Base-by-base conservation (phyloP, 1,284 basidiomycete genomes). In the Cryptococcus sp. region DNA sequence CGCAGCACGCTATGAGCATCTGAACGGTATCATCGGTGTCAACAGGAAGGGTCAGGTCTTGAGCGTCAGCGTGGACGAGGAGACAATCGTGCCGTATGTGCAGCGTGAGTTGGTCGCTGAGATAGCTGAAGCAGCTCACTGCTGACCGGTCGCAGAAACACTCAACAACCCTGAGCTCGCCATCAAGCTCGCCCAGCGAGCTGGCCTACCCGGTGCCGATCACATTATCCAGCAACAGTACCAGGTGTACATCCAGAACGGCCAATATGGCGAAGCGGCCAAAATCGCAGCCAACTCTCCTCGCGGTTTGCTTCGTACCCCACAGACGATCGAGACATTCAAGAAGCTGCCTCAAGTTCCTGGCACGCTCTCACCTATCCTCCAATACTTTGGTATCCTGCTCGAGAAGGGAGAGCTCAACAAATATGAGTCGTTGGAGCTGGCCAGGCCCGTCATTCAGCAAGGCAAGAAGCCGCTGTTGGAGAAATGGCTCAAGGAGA, bases 401-500 rank as follows among this genome's bases (percentile, higher is more conserved):
- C 84, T 99, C 53, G 96, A 99, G 83, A 96, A 94, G 80, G 95
- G 95, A 41, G 91, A 97, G 80, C 86, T 99, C 59, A 99, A 99
- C 82, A 93, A 95, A 78, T 86, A 89, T 40, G 96, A 99, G 79
- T 96, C 93, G 39, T 81, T 99, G 47, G 96, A 99, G 78, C 87
- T 99, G 46, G 95, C 96, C 0, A 87, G 93, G 53, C 96, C 96
- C 22, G 96, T 99, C 15, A 82, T 99, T 51, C 88, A 92, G 70
- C 96, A 99, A 82, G 93, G 93, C 55, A 87, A 94, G 74, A 99
- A 99, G 81, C 93, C 98, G 74, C 82, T 99, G 47, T 84, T 99
- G 25, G 96, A 99, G 82, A 99, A 99, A 76, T 99, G 96, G 96
- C 82, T 99, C 66, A 99, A 99, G 82, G 96, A 99, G 84, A 97